A percentile compares a stretch with the other conserved stretches of the same genome.
Evolutionary conservation across 2,329 filamentous ascomycete genomes (phyloP).

Genomic region (Fusarium avenaceum): DNA sequence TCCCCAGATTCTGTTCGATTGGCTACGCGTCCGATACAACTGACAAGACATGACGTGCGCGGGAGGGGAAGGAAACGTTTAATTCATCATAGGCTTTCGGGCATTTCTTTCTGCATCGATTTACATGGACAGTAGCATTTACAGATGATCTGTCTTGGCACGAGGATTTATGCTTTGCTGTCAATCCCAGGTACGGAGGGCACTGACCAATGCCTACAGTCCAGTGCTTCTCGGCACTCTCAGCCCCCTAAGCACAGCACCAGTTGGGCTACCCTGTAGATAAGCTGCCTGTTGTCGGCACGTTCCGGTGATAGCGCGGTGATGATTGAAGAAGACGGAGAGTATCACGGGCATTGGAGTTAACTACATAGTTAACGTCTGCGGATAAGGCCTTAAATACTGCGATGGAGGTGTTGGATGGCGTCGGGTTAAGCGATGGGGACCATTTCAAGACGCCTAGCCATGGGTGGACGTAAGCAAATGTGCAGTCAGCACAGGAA

Average conservation of each 20-base stretch:
- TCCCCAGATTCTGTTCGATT: slow-evolving; percentile 34
- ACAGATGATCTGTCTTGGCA: slow-evolving; percentile 26
- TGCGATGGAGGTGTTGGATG: slow-evolving; percentile 10
- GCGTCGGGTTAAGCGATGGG: slow-evolving; percentile 20
- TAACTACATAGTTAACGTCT: not conserved
- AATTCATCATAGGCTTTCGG: slow-evolving; percentile 26
- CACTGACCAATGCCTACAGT: slow-evolving; percentile 21
- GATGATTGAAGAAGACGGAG: not conserved
- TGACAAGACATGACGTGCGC: slow-evolving; percentile 37
- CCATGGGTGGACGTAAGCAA: slow-evolving; percentile 19
- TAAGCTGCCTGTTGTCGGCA: not conserved
- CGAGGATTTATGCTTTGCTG: slow-evolving; percentile 24
- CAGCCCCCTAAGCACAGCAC: slow-evolving; percentile 18
- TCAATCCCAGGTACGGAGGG: slow-evolving; percentile 30
- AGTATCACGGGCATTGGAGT: not conserved
- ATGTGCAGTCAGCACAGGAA: slow-evolving; percentile 13
- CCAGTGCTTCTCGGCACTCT: slow-evolving; percentile 7
- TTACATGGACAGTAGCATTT: not conserved
- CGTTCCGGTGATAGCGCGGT: slow-evolving; percentile 1
- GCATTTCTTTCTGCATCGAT: slow-evolving; percentile 9
- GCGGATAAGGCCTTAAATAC: not conserved
- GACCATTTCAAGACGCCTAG: slow-evolving; percentile 11
- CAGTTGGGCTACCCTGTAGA: not conserved
- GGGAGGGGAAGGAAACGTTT: not conserved
- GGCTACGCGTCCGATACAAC: slow-evolving; percentile 29